These are phyloP conservation scores for Cadophora gregata DNA, from an alignment of 2,329 filamentous ascomycete genomes.

Conservation along the genomic window DNA sequence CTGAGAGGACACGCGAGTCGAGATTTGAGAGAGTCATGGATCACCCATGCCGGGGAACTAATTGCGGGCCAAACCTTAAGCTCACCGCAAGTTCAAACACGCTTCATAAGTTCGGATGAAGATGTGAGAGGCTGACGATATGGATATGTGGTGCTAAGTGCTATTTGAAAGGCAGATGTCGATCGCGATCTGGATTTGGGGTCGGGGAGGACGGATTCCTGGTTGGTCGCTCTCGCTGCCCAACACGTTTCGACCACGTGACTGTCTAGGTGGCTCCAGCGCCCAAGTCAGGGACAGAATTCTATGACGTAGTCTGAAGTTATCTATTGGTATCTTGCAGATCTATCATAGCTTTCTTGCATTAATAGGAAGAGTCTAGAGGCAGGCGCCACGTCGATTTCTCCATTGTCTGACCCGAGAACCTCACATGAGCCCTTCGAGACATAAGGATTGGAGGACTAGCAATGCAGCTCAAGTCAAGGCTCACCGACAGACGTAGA, in stretches of 20 bases:
- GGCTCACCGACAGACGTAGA: too few species aligned
- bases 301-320: not conserved
- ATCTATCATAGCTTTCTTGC: too few species aligned
- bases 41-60: conserved; percentile 15
- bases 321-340: not conserved
- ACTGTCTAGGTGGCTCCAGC: not conserved
- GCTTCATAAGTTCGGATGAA: conserved; percentile 4
- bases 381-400: too few species aligned
- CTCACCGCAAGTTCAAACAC: conserved; percentile 25
- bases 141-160: not conserved
- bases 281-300: not conserved
- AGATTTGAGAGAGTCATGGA: conserved; percentile 8
- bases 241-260: not conserved
- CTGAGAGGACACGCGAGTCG: conserved; percentile 8
- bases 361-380: too few species aligned
- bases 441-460: too few species aligned
- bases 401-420: too few species aligned
- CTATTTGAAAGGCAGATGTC: not conserved
- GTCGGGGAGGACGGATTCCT: not conserved
- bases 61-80: conserved; percentile 25
- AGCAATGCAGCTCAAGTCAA: too few species aligned
- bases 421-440: too few species aligned
- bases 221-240: not conserved
- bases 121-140: not conserved
- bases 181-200: not conserved